Base-by-base conservation (phyloP, 352 stramenopile genomes). In the Aphanomyces astaci region DNA sequence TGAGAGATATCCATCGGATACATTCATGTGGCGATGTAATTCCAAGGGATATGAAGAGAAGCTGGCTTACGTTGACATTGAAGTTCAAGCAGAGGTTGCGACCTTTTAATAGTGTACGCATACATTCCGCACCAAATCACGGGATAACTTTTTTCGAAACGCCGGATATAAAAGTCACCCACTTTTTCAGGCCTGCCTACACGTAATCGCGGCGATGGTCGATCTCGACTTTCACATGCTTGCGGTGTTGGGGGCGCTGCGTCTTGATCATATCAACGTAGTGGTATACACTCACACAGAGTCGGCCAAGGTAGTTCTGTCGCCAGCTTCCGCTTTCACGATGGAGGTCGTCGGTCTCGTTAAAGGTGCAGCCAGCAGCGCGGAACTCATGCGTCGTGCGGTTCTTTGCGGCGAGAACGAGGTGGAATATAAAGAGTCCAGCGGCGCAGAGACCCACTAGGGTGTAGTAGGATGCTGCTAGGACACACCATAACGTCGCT, bases 261-360 rank as follows among this genome's bases (percentile, higher is more conserved):
- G n/a, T n/a, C n/a, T n/a, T n/a, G n/a, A n/a, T n/a, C 36, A 43
- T 15, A 43, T 43, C 7, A 43, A 15, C 36, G 36, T 43, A 43
- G 36, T 43, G 36, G 15, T 43, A 31, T 24, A 64, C 22, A 25
- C 56, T 64, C 31, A 64, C 43, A 25, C 56, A 64, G 4, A 64
- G 43, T 11, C 56, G 56, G 2, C 11, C 43, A 15, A 64, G n/a
- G 56, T 24, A 64, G 15, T 49, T 64, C 17, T 19, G 28, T 15
- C 13, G n/a, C 22, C 56, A 64, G 9, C 24, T n/a, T 11, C 49
- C 36, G 36, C 43, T 10, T 10, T 43, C 7, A 15, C 36, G 7
- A 15, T 43, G 36, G 27, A 64, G 7, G 56, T 30, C 19, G n/a
- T n/a, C 51, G 24, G 13, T 22, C 51, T 25, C 9, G n/a, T n/a